Evolutionary conservation across 805 yeast genomes (phyloP).

Genomic region (Schizosaccharomyces lindneri): DNA sequence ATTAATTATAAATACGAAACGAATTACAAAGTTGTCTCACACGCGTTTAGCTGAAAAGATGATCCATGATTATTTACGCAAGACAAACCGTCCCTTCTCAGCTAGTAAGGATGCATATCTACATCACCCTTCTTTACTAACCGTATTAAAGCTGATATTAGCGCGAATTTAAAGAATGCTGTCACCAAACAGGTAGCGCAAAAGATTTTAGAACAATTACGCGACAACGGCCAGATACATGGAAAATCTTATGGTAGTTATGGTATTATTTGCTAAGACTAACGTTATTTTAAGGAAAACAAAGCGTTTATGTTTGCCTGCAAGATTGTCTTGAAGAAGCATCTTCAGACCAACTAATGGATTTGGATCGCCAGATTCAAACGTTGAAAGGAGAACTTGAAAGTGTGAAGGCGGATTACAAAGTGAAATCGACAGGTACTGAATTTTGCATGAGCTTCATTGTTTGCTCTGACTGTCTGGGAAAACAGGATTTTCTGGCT

Average conservation of each 20-base stretch:
- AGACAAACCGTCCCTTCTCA: neutral
- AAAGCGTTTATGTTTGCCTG: neutral
- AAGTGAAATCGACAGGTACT: neutral
- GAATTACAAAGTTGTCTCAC: too few relatives aligned
- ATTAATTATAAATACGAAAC: neutral
- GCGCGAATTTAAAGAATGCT: neutral
- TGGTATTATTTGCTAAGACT: neutral
- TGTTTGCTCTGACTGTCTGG: too few relatives aligned
- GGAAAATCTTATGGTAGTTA: neutral
- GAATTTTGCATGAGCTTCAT: too few relatives aligned
- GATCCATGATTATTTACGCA: neutral
- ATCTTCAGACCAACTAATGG: neutral
- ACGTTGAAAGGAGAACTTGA: neutral
- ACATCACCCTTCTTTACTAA: neutral
- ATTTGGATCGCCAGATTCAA: neutral
- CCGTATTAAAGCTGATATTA: neutral
- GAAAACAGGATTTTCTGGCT: neutral
- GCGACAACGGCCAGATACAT: neutral
- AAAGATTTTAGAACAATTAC: neutral
- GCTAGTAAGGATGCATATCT: neutral
- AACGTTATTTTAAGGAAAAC: neutral
- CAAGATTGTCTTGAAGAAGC: neutral
- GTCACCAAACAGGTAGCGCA: neutral
- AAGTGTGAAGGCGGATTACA: neutral
- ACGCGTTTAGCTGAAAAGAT: neutral